phyloP scores from a whole-genome alignment of 2,329 filamentous ascomycete genomes.

The Periconia sp. region DNA sequence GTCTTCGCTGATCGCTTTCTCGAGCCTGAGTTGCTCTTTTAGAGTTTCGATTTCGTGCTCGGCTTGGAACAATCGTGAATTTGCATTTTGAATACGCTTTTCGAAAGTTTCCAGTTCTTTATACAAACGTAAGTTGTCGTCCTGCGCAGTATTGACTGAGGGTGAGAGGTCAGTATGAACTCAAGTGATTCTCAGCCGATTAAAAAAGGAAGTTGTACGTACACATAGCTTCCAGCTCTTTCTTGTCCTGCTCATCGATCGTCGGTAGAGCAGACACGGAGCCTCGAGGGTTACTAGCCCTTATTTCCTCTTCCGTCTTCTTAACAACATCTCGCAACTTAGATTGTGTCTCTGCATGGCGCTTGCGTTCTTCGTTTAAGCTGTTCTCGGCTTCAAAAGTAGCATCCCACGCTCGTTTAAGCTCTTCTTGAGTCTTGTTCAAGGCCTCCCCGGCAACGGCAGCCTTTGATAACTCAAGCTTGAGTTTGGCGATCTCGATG shows the following conservation, averaged over 20 bases:
- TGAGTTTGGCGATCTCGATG: slow-evolving; percentile 31
- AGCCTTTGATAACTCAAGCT: slow-evolving; percentile 24
- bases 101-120: slow-evolving; percentile 29
- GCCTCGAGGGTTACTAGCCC: slow-evolving; percentile 10
- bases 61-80: slow-evolving; percentile 25
- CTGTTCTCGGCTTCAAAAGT: slow-evolving; percentile 30
- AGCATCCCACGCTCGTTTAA: slow-evolving; percentile 35
- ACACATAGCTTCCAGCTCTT: slow-evolving; percentile 38
- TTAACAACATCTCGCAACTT: slow-evolving; percentile 24
- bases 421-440: slow-evolving; percentile 30
- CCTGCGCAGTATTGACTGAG: slow-evolving; percentile 30
- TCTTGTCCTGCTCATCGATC: slow-evolving; percentile 36
- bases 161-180: not conserved
- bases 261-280: slow-evolving; percentile 27
- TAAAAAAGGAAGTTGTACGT: not conserved
- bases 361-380: slow-evolving; percentile 29
- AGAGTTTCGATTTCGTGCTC: slow-evolving; percentile 26
- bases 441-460: slow-evolving; percentile 22
- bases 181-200: too few species aligned
- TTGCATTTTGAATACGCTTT: slow-evolving; percentile 33
- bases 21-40: slow-evolving; percentile 26
- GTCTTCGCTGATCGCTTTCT: slow-evolving; percentile 30
- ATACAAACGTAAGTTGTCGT: slow-evolving; percentile 36
- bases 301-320: slow-evolving; percentile 20
- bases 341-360: slow-evolving; percentile 28